Evolutionary conservation across 2,329 filamentous ascomycete genomes (phyloP), one percentile per base, ranked within the genome.

Genomic region (Amauroascus niger): DNA sequence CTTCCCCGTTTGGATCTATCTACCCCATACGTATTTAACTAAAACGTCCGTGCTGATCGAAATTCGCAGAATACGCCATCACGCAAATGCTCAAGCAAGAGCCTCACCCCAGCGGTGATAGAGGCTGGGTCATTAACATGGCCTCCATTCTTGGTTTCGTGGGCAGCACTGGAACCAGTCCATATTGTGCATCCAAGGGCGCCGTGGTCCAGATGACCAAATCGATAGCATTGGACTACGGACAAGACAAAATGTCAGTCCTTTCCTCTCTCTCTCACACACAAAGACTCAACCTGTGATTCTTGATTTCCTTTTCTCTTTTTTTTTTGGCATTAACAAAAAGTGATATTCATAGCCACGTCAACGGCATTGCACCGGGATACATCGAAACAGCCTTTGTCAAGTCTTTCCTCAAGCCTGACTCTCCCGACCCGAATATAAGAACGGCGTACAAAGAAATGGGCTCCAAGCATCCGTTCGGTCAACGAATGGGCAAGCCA

Each of bases 351-450:
- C 26, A 18, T 22, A 58, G 54, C 22, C 77, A 80, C 56, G 71
- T 73, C 32, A 80, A 80, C 58, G 75, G 76, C 0, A 68, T 80
- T 4, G 78, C 76, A 51, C 78, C 78, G 3, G 78, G 78, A 5
- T 79, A 62, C 62, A 64, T 62, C 11, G 57, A 61, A 54, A 69
- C 65, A 2, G 59, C 62, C 3, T 61, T 64, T 0, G 59, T 63
- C 48, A 58, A 60, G 22, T 14, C 35, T 4, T 24, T 56, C 20
- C 24, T 40, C n/a, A 18, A 56, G 6, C 35, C 33, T 11, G 39
- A 57, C 18, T 57, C 52, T 37, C 52, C 49, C 13, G 43, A 54
- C 46, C 49, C 40, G 9, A 22, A 6, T 18, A 24, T 20, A 57
- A 60, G 39, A 61, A 60, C 11, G 58, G 9, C 28, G 6, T 47